Evolutionary conservation across 2,329 filamentous ascomycete genomes (phyloP).

Genomic region (Talaromyces piceae): DNA sequence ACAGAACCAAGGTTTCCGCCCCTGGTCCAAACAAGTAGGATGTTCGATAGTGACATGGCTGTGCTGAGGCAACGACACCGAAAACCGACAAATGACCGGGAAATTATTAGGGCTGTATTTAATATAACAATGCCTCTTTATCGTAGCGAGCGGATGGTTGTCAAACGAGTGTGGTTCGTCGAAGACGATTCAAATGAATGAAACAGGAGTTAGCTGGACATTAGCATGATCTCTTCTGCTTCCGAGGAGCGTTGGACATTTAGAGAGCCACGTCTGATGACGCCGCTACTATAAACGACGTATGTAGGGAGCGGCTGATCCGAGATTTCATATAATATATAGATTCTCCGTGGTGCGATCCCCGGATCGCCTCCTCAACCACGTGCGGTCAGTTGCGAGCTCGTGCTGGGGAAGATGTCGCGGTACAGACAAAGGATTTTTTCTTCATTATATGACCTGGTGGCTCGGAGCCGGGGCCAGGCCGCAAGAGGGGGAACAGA

Average conservation of each 20-base stretch:
- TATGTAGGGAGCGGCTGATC: neutral
- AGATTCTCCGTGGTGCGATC: neutral
- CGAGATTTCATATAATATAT: neutral
- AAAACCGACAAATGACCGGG: neutral
- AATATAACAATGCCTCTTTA: neutral
- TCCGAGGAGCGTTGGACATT: neutral
- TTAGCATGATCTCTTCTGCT: neutral
- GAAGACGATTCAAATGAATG: neutral
- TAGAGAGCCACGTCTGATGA: neutral
- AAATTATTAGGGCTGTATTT: neutral
- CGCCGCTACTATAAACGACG: neutral
- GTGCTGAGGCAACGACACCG: neutral
- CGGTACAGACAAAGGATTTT: slow-evolving; percentile 33
- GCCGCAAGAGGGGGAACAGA: neutral
- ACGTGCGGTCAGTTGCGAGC: slow-evolving; percentile 1
- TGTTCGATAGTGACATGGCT: neutral
- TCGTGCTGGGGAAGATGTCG: slow-evolving; percentile 26
- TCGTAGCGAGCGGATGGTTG: neutral
- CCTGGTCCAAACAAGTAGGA: neutral
- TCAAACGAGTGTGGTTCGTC: neutral
- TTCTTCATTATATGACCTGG: slow-evolving; percentile 70
- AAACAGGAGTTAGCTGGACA: neutral
- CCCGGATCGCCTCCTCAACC: neutral
- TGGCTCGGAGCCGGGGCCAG: neutral
- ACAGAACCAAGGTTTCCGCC: neutral